Conservation (phyloP, 179 eudicot genomes). For the Spinacia oleracea region DNA sequence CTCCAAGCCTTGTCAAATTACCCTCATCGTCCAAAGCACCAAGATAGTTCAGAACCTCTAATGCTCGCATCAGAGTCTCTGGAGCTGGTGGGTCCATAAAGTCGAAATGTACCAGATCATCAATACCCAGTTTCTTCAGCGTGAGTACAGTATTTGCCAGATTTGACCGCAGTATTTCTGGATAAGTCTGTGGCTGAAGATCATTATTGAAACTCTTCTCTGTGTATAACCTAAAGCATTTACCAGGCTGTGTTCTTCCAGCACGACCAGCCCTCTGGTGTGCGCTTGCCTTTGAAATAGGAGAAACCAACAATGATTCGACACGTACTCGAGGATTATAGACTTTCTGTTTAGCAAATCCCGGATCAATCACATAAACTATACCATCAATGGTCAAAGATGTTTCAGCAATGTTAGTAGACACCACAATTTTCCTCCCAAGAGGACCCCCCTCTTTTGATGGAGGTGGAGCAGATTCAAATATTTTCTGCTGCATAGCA, state of each 20-base stretch:
- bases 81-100: slow-evolving; percentile 99
- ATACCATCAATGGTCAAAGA: slow-evolving; percentile 97
- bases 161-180: slow-evolving; percentile 89
- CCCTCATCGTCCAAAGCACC: slow-evolving; percentile 99
- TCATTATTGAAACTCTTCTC: slow-evolving; percentile 87
- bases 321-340: slow-evolving; percentile 95
- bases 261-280: slow-evolving; percentile 99
- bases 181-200: slow-evolving; percentile 95
- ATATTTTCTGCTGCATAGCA: slow-evolving; percentile 96
- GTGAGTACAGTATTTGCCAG: slow-evolving; percentile 94
- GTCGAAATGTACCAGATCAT: slow-evolving; percentile 95
- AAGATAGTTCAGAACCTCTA: slow-evolving; percentile 87
- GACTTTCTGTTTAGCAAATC: slow-evolving; percentile 92
- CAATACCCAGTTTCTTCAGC: slow-evolving; percentile 91
- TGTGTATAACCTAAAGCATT: slow-evolving; percentile 91
- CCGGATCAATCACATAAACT: slow-evolving; percentile 93
- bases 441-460: slow-evolving; percentile 72
- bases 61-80: slow-evolving; percentile 92
- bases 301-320: slow-evolving; percentile 92
- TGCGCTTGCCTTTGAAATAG: slow-evolving; percentile 98
- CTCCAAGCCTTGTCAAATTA: slow-evolving; percentile 86
- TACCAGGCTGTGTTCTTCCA: slow-evolving; percentile 99
- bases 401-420: slow-evolving; percentile 97
- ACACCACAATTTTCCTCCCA: slow-evolving; percentile 94
- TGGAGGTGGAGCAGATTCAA: slow-evolving; percentile 98